Evolutionary conservation across 768 basidiomycete species (phyloP), one percentile per base, ranked within the genome.

Genomic region (Tricholoma sp.): DNA sequence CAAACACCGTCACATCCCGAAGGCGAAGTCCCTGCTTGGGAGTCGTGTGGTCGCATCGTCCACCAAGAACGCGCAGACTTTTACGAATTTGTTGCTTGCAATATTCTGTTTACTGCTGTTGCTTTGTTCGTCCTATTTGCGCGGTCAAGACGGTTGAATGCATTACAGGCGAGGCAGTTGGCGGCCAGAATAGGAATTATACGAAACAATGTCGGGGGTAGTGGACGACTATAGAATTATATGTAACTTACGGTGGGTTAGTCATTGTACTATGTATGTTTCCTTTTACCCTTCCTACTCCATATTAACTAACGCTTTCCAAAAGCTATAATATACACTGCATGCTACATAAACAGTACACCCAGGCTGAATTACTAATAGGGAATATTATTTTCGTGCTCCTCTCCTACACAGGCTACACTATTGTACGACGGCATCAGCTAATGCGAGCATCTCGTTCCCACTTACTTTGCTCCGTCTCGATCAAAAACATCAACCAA

Each of bases 1-100:
- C 51, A 57, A 8, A 29, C 55, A 47, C 41, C 57, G 10, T 60
- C 59, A 17, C 67, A 69, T 42, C 66, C 66, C 5, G 62, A 66
- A 32, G 85, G 84, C 39, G 85, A 87, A 70, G 83, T 81, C 1
- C 86, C 87, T 3, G 94, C 93, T 5, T 98, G 94, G 93, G 88
- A 94, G 66, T 85, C 94, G 4, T 98, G 95, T 63, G 95, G 94
- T 3, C 91, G 92, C 59, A 89, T 94, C 34, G 77, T 89, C 45
- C 71, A 75, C 17, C 78, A 82, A 58, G 94, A 98, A 71, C 83
- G 87, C 44, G 87, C 81, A 7, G 92, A 94, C 69, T 98, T 91
- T 67, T 91, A 84, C 72, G 94, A 97, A 68, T 98, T 97, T 70
- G 72, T 95, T 7, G 92, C 85, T 24, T 87, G 91, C 66, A 96